Base-by-base conservation (phyloP, 225 moss, liverwort and hornwort genomes). In the Polytrichum formosum region DNA sequence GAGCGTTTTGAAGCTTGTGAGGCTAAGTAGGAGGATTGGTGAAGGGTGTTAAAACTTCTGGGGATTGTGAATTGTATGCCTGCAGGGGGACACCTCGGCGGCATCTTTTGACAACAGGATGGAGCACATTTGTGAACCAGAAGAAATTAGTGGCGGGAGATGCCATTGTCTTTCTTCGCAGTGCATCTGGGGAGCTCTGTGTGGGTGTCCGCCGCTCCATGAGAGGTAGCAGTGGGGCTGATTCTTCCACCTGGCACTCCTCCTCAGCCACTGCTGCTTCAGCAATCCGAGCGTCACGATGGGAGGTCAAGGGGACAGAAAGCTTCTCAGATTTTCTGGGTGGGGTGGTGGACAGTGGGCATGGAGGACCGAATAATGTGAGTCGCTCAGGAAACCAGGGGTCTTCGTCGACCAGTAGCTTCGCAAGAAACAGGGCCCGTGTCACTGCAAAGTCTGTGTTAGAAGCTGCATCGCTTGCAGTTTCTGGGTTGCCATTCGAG, bases 121-220 rank as follows among this genome's bases (percentile, higher is more conserved):
- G 98, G 98, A 94, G 94, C 70, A 94, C 92, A 5, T 98, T 98
- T 67, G 98, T 98, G 69, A 98, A 98, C 61, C 98, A 98, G 55
- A 98, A 98, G 88, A 98, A 98, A 83, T 81, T 98, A 5, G 98
- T 98, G 18, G 98, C 98, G 4, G 98, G 98, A 5, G 98, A 98
- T 61, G 98, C 98, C 63, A 98, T 98, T 69, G 98, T 98, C 7
- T 98, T 98, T 53, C 73, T 98, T 35, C 90, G 98, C 60, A 98
- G 92, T 53, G 98, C 88, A 2, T 85, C 86, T 4, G 94, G 91
- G 69, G 98, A 98, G 91, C 98, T 98, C 0, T 98, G 98, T 75
- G 98, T 98, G 1, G 98, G 98, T 28, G 98, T 98, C 27, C 81
- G 98, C 25, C 83, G 98, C 72, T 98, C 98, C 16, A 98, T 98